phyloP scores from a whole-genome alignment of 192 early-diverging fungal species.

The Rhizophagus clarus region DNA sequence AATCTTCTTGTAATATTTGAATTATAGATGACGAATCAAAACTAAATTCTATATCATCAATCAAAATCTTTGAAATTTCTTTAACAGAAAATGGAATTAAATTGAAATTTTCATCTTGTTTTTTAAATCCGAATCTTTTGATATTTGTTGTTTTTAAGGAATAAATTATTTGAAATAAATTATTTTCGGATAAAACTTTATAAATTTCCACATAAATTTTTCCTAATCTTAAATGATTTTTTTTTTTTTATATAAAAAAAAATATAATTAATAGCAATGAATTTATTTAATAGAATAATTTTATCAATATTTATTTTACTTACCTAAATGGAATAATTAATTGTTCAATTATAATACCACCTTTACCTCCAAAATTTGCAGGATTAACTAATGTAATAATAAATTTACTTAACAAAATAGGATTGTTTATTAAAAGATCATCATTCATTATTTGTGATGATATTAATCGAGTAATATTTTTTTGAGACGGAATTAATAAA shows the following conservation, averaged over 20 bases:
- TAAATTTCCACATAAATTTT: slow-evolving; percentile 29
- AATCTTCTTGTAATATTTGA: neutral
- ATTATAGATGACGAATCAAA: neutral
- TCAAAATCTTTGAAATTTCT: slow-evolving; percentile 42
- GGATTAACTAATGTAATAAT: slow-evolving; percentile 66
- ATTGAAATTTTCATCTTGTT: slow-evolving; percentile 33
- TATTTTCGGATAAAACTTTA: slow-evolving; percentile 24
- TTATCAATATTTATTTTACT: neutral
- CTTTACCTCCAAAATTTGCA: slow-evolving; percentile 63
- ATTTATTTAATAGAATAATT: neutral
- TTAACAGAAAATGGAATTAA: slow-evolving; percentile 33
- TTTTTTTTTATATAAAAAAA: neutral
- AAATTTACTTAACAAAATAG: slow-evolving; percentile 58
- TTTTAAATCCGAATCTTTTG: slow-evolving; percentile 56
- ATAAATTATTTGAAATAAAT: slow-evolving; percentile 42
- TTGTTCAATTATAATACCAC: slow-evolving; percentile 69
- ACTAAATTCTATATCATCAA: slow-evolving; percentile 17
- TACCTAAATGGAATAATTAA: slow-evolving; percentile 68
- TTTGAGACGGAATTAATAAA: neutral
- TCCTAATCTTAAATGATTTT: slow-evolving; percentile 36
- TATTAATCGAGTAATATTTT: neutral
- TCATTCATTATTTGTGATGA: neutral
- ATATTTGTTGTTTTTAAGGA: slow-evolving; percentile 65
- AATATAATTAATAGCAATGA: neutral
- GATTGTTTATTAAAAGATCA: slow-evolving; percentile 11